Evolutionary conservation across 2,329 filamentous ascomycete genomes (phyloP).

Genomic region (Fusarium sp.): DNA sequence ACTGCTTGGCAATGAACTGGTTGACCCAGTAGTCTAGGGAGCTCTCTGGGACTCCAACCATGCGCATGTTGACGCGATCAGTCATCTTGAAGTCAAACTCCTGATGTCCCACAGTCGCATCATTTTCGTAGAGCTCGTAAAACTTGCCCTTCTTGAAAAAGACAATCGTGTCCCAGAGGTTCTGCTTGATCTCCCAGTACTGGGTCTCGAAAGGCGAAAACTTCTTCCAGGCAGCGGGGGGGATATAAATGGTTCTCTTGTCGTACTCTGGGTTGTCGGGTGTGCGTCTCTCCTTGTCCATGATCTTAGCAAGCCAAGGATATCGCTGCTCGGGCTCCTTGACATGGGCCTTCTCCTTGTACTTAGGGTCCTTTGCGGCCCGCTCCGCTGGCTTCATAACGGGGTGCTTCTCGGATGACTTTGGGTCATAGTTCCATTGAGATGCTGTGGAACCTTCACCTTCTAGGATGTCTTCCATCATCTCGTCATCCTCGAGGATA

Average conservation of each 20-base stretch:
- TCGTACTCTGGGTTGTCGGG: conserved; percentile 89
- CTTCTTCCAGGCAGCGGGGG: conserved; percentile 79
- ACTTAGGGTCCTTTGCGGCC: conserved; percentile 47
- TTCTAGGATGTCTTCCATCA: conserved; percentile 67
- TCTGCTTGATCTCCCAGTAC: conserved; percentile 99
- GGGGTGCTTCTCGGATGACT: conserved; percentile 54
- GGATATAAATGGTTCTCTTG: conserved; percentile 90
- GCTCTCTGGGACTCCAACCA: conserved; percentile 97
- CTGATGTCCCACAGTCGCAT: conserved; percentile 95
- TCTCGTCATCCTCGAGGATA: conserved; percentile 65
- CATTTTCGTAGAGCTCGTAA: conserved; percentile 97
- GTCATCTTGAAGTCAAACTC: conserved; percentile 98
- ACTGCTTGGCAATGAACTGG: conserved; percentile 97
- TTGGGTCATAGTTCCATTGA: conserved; percentile 79
- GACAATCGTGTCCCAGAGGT: conserved; percentile 96
- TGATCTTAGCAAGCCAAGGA: conserved; percentile 87
- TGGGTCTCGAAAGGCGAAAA: conserved; percentile 98
- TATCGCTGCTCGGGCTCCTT: conserved; percentile 89
- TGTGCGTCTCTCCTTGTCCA: conserved; percentile 85
- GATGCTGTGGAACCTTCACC: conserved; percentile 78
- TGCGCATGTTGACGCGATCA: conserved; percentile 98
- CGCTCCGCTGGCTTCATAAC: conserved; percentile 51
- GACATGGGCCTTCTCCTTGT: conserved; percentile 78
- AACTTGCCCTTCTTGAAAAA: conserved; percentile 99
- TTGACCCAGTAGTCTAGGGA: conserved; percentile 98